Evolutionary conservation across 2,329 filamentous ascomycete species (phyloP).

Genomic region (Polychaeton citri): DNA sequence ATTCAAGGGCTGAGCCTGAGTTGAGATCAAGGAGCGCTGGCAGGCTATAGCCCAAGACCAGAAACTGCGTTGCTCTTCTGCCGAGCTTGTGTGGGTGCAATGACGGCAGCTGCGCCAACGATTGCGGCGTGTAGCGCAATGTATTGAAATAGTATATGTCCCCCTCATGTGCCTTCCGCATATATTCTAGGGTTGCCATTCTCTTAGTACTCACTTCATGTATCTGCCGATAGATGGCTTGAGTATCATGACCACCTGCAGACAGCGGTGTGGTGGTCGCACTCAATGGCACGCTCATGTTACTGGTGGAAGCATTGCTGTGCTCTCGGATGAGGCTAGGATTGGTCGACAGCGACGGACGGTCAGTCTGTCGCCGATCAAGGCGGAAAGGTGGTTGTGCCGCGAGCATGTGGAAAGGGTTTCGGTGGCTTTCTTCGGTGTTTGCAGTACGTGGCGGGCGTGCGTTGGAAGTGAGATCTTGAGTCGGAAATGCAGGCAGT

Average conservation of each 20-base stretch:
- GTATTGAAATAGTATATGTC: slow-evolving; percentile 98
- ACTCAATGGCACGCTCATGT: slow-evolving; percentile 11
- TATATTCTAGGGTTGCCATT: slow-evolving; percentile 85
- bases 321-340: slow-evolving; percentile 13
- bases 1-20: slow-evolving; percentile 65
- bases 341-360: slow-evolving; percentile 10
- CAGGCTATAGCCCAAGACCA: slow-evolving; percentile 82
- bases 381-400: slow-evolving; percentile 4
- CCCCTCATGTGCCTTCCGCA: slow-evolving; percentile 86
- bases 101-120: slow-evolving; percentile 70
- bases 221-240: slow-evolving; percentile 51
- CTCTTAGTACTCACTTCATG: slow-evolving; percentile 82
- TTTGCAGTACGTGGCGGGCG: not conserved
- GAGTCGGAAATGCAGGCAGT: slow-evolving; percentile 1
- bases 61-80: slow-evolving; percentile 82
- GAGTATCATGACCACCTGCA: slow-evolving; percentile 35
- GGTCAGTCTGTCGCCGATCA: slow-evolving; percentile 1
- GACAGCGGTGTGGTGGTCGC: slow-evolving; percentile 7
- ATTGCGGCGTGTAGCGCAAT: slow-evolving; percentile 72
- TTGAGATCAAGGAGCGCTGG: slow-evolving; percentile 83
- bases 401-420: slow-evolving; percentile 4
- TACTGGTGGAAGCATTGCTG: slow-evolving; percentile 8
- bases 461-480: not conserved
- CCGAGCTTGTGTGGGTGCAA: slow-evolving; percentile 74
- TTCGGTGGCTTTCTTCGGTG: not conserved